Percentiles rank a stretch among this genome's conserved stretches.
phyloP scores from a whole-genome alignment of 352 stramenopile genomes.

The Phytophthora podocarpi region DNA sequence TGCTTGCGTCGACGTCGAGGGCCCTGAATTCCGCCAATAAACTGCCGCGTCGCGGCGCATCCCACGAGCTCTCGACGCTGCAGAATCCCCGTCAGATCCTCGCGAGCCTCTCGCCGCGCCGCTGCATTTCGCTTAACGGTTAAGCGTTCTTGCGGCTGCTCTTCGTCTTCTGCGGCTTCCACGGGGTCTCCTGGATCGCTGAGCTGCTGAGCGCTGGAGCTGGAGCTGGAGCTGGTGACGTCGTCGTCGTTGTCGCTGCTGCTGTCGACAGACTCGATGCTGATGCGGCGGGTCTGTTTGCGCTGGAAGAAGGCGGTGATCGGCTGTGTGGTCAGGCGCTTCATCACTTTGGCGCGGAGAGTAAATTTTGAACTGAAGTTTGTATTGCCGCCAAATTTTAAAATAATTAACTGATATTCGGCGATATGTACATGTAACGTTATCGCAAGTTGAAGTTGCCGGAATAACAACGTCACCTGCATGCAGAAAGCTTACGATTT shows the following conservation, averaged over 20 bases:
- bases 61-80: conserved; percentile 52
- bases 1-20: conserved; percentile 43
- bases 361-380: conserved; percentile 5
- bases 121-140: not conserved
- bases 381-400: conserved; percentile 16
- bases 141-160: not conserved
- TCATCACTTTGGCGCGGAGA: conserved; percentile 28
- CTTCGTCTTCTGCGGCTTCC: conserved; percentile 2
- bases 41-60: conserved; percentile 4
- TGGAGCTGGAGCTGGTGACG: not conserved
- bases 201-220: not conserved
- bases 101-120: conserved; percentile 10
- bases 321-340: conserved; percentile 29
- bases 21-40: not conserved
- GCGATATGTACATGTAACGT: too few species aligned
- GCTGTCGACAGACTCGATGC: conserved; percentile 26
- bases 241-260: not conserved
- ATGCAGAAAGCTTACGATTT: too few species aligned
- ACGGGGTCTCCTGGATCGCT: not conserved
- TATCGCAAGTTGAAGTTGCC: too few species aligned
- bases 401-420: conserved; percentile 6
- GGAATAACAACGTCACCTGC: too few species aligned
- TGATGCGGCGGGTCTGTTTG: conserved; percentile 38
- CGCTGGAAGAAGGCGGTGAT: conserved; percentile 79
- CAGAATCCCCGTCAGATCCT: conserved; percentile 44